Evolutionary conservation across 2,329 filamentous ascomycete genomes (phyloP), one percentile per base, ranked within the genome.

Genomic region (Neonectria faginata): DNA sequence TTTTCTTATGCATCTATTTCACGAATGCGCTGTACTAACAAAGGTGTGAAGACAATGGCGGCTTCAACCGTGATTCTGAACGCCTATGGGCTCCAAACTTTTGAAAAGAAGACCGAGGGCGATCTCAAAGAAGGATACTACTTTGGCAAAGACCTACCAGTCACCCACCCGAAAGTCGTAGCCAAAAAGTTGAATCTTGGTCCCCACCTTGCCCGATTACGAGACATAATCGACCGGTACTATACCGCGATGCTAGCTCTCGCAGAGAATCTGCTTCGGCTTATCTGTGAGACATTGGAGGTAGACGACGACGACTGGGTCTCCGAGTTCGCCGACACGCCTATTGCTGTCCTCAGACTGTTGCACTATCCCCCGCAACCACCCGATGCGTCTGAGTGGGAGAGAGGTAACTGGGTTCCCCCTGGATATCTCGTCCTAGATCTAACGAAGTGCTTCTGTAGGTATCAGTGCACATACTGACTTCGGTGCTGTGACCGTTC

Each of bases 401-500:
- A 65, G 41, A 51, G 62, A 61, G 62, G 62, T 65, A 27, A 3
- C 5, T 25, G 22, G 5, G 14, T 42, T 36, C 33, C 12, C 12
- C 14, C 33, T 36, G 6, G 5, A 5, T 6, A 14, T 6, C 4
- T 36, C 33, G 12, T 14, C 5, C 5, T 36, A 5, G 29, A 36
- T 2, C 33, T 36, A 4, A 36, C 14, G 14, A 16, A 14, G 5
- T 4, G 10, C 14, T 16, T 10, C 33, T 14, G 12, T 36, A 36
- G 76, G 76, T 2, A 82, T 81, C 31, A 79, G 79, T 18, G 78
- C 83, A 0, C 83, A 85, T 62, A 85, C 83, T 8, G 83, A 85
- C 64, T 81, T 82, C 31, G 79, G 83, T 51, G 82, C 82, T 60
- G 81, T 85, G 61, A 85, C 83, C 1, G 82, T 84, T 58, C 75